These are phyloP conservation scores for Ogataea methanolica DNA, from an alignment of 805 yeast species.

Conservation along the genomic window DNA sequence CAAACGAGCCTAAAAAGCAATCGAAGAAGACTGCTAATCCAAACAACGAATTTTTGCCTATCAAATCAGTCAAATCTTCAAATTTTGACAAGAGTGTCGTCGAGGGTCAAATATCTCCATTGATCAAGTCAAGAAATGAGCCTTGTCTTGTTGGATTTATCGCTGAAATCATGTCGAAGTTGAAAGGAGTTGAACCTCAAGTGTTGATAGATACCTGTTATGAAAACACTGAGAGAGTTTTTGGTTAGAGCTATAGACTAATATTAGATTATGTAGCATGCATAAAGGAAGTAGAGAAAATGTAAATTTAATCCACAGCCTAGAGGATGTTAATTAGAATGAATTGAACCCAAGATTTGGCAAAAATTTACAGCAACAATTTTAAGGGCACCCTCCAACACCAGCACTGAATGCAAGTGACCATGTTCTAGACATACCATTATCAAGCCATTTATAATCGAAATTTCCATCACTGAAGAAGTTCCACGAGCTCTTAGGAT, in stretches of 20 bases:
- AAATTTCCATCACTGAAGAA: conserved; percentile 36
- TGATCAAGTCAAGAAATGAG: conserved; percentile 85
- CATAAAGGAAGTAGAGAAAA: too few species aligned
- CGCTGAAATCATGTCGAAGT: conserved; percentile 60
- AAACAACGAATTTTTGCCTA: background rate
- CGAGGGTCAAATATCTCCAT: conserved; percentile 32
- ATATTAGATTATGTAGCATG: too few species aligned
- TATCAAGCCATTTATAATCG: conserved; percentile 42
- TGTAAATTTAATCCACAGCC: too few species aligned
- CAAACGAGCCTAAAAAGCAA: conserved; percentile 4
- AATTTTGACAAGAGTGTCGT: conserved; percentile 34
- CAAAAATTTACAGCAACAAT: background rate
- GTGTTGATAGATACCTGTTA: conserved; percentile 47
- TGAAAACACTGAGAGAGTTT: conserved; percentile 45
- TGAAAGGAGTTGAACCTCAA: conserved; percentile 39
- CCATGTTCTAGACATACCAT: conserved; percentile 64
- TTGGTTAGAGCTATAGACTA: conserved; percentile 21
- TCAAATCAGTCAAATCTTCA: background rate
- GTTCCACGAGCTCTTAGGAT: conserved; percentile 36
- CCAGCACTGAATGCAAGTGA: conserved; percentile 57
- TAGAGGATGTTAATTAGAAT: too few species aligned
- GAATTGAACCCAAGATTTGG: too few species aligned
- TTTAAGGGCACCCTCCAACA: conserved; percentile 22
- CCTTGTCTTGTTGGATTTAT: conserved; percentile 84
- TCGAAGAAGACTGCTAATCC: background rate